These are phyloP conservation scores for Desmodesmus armatus DNA, from an alignment of 139 green algal genomes.

Conservation along the genomic window DNA sequence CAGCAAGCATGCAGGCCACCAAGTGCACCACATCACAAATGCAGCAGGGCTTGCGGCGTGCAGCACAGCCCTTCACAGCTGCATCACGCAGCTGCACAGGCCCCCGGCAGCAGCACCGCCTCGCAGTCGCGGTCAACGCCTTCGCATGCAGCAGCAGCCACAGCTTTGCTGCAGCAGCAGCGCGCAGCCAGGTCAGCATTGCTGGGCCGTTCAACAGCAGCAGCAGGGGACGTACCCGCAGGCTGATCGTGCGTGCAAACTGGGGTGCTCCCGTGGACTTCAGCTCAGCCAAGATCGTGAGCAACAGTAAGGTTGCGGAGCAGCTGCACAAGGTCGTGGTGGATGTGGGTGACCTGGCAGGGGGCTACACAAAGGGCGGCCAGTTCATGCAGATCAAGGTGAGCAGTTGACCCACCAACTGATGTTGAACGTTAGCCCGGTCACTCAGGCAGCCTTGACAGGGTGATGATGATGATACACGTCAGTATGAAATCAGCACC, in stretches of 20 bases:
- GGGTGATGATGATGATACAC: too few species aligned
- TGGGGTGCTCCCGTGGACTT: slow-evolving; percentile 82
- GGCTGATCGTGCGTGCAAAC: slow-evolving; percentile 52
- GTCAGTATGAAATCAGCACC: too few species aligned
- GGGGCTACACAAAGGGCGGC: slow-evolving; percentile 83
- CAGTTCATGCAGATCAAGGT: slow-evolving; percentile 88
- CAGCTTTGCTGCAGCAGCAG: neutral
- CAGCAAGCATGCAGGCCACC: too few species aligned
- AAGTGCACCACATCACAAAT: neutral
- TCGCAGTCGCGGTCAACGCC: neutral
- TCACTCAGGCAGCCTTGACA: too few species aligned
- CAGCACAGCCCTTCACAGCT: neutral
- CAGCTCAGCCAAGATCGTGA: slow-evolving; percentile 45
- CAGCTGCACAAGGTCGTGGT: slow-evolving; percentile 69
- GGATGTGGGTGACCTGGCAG: slow-evolving; percentile 68
- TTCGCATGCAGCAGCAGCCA: slow-evolving; percentile 8
- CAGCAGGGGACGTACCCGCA: neutral
- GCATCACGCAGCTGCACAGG: neutral
- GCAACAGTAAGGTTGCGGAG: slow-evolving; percentile 44
- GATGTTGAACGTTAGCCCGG: too few species aligned
- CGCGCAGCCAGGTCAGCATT: neutral
- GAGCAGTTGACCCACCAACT: too few species aligned
- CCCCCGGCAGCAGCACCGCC: neutral
- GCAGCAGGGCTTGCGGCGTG: too few species aligned
- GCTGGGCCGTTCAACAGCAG: neutral